A percentile compares a stretch with the other conserved stretches of the same genome.
Conservation (phyloP, 257 asterid species). For the Leptodermis oblonga region DNA sequence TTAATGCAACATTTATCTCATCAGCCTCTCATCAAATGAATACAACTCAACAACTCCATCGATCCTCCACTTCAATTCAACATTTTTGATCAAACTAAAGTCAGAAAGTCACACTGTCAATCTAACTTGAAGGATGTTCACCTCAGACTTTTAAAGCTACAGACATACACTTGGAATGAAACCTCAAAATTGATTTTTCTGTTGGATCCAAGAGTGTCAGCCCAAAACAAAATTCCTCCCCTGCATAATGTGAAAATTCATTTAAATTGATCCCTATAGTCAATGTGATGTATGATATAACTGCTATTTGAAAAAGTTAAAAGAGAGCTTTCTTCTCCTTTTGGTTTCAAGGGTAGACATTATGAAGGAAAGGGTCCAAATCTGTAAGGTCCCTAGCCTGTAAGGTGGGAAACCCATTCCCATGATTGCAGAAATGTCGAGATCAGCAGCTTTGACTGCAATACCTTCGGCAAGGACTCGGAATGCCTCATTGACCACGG, state of each 20-base stretch:
- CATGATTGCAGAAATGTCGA: constrained; percentile 88
- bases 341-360: not conserved
- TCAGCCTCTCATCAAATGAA: too few relatives aligned
- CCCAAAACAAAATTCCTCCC: constrained; percentile 95
- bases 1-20: too few relatives aligned
- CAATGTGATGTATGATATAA: not conserved
- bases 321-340: not conserved
- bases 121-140: too few relatives aligned
- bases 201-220: constrained; percentile 85
- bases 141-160: too few relatives aligned
- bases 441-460: constrained; percentile 87
- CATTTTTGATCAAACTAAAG: too few relatives aligned
- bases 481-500: constrained; percentile 94
- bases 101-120: too few relatives aligned
- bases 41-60: too few relatives aligned
- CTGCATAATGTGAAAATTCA: constrained; percentile 35
- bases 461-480: constrained; percentile 89
- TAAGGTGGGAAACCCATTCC: constrained; percentile 99
- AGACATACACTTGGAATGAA: too few relatives aligned
- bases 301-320: not conserved
- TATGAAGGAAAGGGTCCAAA: not conserved
- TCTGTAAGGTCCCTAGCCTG: constrained; percentile 41
- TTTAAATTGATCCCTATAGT: not conserved
- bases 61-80: too few relatives aligned
- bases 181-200: too few relatives aligned